A percentile compares a stretch with the other conserved stretches of the same genome.
These are phyloP conservation scores for Backusella westeae DNA, from an alignment of 192 early-diverging fungal species.

Conservation along the genomic window DNA sequence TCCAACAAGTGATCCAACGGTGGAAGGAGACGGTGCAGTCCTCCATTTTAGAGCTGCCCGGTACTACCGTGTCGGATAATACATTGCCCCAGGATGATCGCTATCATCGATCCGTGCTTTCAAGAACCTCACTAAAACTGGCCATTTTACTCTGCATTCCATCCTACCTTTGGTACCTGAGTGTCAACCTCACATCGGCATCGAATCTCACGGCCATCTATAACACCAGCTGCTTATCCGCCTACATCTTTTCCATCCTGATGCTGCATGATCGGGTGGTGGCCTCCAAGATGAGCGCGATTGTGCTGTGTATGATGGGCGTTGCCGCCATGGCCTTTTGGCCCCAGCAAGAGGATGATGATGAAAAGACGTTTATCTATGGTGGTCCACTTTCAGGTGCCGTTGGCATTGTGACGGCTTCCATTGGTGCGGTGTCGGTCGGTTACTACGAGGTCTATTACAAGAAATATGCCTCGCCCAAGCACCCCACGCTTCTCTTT, in stretches of 20 bases:
- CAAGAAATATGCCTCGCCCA: conserved; percentile 72
- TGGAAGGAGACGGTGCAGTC: background rate
- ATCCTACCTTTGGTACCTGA: conserved; percentile 79
- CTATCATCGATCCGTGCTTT: conserved; percentile 1
- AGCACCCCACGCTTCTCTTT: conserved; percentile 59
- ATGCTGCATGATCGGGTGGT: conserved; percentile 66
- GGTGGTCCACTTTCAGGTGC: background rate
- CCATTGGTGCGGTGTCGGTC: conserved; percentile 61
- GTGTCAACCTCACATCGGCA: conserved; percentile 69
- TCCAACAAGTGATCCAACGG: background rate
- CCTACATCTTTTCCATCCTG: conserved; percentile 74
- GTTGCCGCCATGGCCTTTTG: conserved; percentile 65
- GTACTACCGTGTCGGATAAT: too few species aligned
- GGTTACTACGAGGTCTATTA: conserved; percentile 81
- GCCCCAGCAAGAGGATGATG: background rate
- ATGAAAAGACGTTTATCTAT: background rate
- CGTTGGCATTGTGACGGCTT: conserved; percentile 56
- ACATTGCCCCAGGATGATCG: background rate
- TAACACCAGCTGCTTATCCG: conserved; percentile 82
- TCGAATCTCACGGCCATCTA: conserved; percentile 79
- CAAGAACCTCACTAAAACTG: conserved; percentile 26
- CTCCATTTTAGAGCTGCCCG: conserved; percentile 9
- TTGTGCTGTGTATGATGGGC: conserved; percentile 65
- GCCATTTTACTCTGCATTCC: conserved; percentile 61
- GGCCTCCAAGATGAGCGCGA: conserved; percentile 57